Evolutionary conservation across 192 early-diverging fungal species (phyloP), one percentile per base, ranked within the genome.

Genomic region (Coemansia umbellata): DNA sequence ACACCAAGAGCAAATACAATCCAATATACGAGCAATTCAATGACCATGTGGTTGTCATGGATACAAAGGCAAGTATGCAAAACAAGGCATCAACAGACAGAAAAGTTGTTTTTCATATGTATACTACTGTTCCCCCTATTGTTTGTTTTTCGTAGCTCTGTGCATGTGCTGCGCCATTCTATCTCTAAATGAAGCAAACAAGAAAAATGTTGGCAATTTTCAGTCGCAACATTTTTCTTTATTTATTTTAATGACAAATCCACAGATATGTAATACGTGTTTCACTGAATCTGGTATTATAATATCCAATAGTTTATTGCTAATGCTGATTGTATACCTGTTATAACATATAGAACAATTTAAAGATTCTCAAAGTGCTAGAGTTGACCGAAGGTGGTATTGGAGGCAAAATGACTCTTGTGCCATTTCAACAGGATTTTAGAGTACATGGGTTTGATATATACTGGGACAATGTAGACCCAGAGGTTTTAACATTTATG

Each of bases 371-470:
- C 10, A 43, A 69, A 19, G 53, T 65, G 8, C 44, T 84, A 13
- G 63, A 69, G 21, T 49, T 64, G n/a, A n/a, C n/a, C n/a, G 53
- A 72, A 10, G 43, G 28, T 8, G 15, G 23, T 6, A 5, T n/a
- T 32, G 42, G 51, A 10, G 35, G 31, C 9, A 63, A 41, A 8
- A 45, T 51, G 17, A 62, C 60, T 21, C 42, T 78, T 2, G 58
- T 61, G 14, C 74, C 72, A 8, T 75, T 69, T 32, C 48, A 37
- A 3, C 56, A 65, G 8, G 72, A 75, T 11, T 45, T 75, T 28
- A 65, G 72, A 15, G 48, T 80, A 21, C 83, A 85, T 45, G 83
- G 81, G 11, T 58, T 85, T 26, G 81, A 71, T 21, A 54, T 81
- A 5, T 79, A 72, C 58, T 74, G 76, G 47, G 69, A 71, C 31